phyloP scores from a whole-genome alignment of 768 basidiomycete genomes.

The Leccinum rimulosum region DNA sequence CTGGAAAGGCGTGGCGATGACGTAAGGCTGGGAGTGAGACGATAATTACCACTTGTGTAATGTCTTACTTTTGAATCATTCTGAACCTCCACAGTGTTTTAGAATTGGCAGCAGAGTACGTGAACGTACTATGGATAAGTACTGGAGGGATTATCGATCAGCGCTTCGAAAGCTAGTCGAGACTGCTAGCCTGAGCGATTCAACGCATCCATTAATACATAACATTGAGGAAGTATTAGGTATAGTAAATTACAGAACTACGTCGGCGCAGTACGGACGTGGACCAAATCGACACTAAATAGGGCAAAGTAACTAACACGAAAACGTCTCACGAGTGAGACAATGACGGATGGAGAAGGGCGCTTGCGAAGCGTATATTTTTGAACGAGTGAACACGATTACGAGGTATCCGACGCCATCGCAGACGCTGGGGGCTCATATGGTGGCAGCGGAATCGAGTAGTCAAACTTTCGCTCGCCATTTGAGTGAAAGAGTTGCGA shows the following conservation, averaged over 20 bases:
- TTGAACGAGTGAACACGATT: not conserved
- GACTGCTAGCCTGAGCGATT: not conserved
- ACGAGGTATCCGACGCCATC: not conserved
- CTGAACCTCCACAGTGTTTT: not conserved
- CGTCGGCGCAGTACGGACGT: constrained; percentile 7
- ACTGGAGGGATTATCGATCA: not conserved
- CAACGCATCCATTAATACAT: not conserved
- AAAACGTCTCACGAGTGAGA: constrained; percentile 1
- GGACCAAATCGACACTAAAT: constrained; percentile 10
- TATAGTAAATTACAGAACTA: not conserved
- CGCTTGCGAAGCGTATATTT: not conserved
- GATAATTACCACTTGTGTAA: not conserved
- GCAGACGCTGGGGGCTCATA: constrained; percentile 45
- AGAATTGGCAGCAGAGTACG: not conserved
- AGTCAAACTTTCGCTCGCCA: constrained; percentile 71
- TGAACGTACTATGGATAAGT: not conserved
- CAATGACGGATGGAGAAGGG: not conserved
- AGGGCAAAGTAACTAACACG: not conserved
- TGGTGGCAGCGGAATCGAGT: constrained; percentile 57
- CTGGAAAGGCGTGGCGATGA: not conserved
- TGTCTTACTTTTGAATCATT: constrained; percentile 3
- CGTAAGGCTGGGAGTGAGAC: not conserved
- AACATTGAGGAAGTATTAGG: constrained; percentile 1
- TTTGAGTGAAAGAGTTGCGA: constrained; percentile 74
- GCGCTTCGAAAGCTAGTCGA: not conserved